Evolutionary conservation across 257 asterid species (phyloP), one percentile per base, ranked within the genome.

Genomic region (Jacaranda mimosifolia): DNA sequence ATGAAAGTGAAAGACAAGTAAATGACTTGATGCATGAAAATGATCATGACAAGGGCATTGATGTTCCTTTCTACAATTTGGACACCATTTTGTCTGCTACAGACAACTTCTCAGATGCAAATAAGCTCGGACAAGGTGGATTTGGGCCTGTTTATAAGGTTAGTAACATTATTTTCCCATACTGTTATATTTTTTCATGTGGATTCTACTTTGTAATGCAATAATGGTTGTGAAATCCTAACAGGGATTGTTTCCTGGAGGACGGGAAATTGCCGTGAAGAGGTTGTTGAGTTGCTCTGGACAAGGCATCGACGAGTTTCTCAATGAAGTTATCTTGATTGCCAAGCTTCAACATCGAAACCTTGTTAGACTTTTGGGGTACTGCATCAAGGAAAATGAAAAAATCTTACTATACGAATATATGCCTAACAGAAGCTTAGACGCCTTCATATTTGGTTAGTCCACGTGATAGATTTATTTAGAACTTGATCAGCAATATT

Each of bases 141-240:
- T 89, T 86, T 69, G 92, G 97, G 14, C 90, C 92, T 5, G 94
- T 91, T 21, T 87, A 91, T 72, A 87, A 85, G 90, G 94, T 85
- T 32, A 15, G 21, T 32, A 15, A 57, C 1, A 6, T 38, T 7
- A 51, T 4, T 26, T 42, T 3, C 45, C 39, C 60, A 4, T 19
- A 38, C 5, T 5, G 5, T 39, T 40, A 8, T 21, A 14, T 18
- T 63, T n/a, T n/a, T 12, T 40, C 9, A n/a, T 3, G 39, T 35
- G 19, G n/a, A 17, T 4, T 38, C 26, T 52, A 9, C 72, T 71
- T 40, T 42, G n/a, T 21, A 10, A 17, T 9, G 7, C 8, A 18
- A 32, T 11, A 40, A 42, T 14, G 58, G 9, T 3, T 32, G 45
- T 5, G 14, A 57, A 74, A 40, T 9, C 60, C 51, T 38, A 51